Conservation (phyloP, 164 flowering plant genomes). For the Echeveria elegans region DNA sequence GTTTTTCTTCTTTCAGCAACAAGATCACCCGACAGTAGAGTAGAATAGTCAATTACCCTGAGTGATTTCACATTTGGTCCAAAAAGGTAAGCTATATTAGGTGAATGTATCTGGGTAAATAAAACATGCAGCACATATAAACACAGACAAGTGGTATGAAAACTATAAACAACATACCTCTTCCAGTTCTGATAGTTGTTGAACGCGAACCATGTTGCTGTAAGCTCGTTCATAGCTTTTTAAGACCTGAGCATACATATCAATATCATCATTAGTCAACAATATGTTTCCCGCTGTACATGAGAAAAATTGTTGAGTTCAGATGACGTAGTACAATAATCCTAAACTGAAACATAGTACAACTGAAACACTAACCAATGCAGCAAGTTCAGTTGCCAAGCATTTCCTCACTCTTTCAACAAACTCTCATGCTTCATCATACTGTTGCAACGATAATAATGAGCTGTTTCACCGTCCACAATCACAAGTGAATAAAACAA, state of each 20-base stretch:
- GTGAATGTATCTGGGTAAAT: background rate
- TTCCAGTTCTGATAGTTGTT: conserved; percentile 93
- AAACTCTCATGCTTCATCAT: conserved; percentile 92
- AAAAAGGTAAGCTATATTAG: background rate
- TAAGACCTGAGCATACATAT: conserved; percentile 53
- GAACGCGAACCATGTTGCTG: conserved; percentile 97
- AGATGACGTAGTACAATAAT: too few species aligned
- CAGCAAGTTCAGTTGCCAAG: conserved; percentile 98
- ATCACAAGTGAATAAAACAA: background rate
- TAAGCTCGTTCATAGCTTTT: conserved; percentile 99
- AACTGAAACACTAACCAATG: conserved; percentile 56
- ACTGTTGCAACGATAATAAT: conserved; percentile 27
- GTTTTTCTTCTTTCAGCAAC: conserved; percentile 78
- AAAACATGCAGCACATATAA: background rate
- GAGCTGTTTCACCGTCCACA: background rate
- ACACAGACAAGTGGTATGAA: conserved; percentile 3
- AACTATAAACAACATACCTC: conserved; percentile 50
- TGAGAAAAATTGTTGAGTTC: background rate
- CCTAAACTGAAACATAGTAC: too few species aligned
- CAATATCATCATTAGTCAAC: background rate
- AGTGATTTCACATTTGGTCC: background rate
- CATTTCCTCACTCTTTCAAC: conserved; percentile 98
- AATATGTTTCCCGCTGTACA: background rate
- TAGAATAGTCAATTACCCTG: conserved; percentile 95
- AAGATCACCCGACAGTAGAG: conserved; percentile 62